These are phyloP conservation scores for Sporobolomyces pararoseus DNA, from an alignment of 768 basidiomycete genomes.

Conservation along the genomic window DNA sequence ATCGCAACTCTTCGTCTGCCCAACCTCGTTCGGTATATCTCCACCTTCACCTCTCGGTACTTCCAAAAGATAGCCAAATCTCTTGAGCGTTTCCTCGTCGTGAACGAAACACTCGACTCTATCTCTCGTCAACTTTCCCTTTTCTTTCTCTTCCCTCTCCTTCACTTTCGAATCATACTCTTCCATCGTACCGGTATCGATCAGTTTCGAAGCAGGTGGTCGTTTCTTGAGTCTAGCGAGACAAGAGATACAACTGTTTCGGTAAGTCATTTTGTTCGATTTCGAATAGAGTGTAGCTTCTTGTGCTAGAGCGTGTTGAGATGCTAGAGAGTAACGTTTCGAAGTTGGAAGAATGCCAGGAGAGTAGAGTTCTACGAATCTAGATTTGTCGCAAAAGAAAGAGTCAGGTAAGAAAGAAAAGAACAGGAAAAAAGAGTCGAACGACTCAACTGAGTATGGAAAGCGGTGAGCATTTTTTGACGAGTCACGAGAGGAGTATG, in stretches of 20 bases:
- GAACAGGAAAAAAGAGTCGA: not conserved
- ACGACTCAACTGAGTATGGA: conserved; percentile 30
- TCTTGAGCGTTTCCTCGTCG: conserved; percentile 6
- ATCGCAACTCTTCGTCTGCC: conserved; percentile 63
- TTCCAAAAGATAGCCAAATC: conserved; percentile 53
- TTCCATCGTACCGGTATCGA: conserved; percentile 48
- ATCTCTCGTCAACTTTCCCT: conserved; percentile 43
- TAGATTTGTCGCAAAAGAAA: not conserved
- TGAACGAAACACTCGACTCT: conserved; percentile 21
- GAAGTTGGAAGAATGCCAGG: conserved; percentile 26
- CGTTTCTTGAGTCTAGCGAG: conserved; percentile 59
- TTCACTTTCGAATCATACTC: conserved; percentile 43
- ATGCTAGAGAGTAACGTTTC: conserved; percentile 54
- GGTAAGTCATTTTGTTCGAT: conserved; percentile 73
- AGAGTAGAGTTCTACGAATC: conserved; percentile 38
- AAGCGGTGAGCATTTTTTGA: conserved; percentile 30
- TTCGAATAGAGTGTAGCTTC: conserved; percentile 74
- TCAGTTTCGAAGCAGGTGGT: conserved; percentile 55
- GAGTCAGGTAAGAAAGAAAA: not conserved
- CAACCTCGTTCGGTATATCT: conserved; percentile 61
- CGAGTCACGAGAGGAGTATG: conserved; percentile 24
- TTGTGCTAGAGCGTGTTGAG: conserved; percentile 74
- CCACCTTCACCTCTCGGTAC: conserved; percentile 68
- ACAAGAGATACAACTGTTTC: conserved; percentile 64
- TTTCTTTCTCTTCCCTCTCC: conserved; percentile 44